Conservation (phyloP, 2,329 filamentous ascomycete genomes). For the Fonsecaea multimorphosa region DNA sequence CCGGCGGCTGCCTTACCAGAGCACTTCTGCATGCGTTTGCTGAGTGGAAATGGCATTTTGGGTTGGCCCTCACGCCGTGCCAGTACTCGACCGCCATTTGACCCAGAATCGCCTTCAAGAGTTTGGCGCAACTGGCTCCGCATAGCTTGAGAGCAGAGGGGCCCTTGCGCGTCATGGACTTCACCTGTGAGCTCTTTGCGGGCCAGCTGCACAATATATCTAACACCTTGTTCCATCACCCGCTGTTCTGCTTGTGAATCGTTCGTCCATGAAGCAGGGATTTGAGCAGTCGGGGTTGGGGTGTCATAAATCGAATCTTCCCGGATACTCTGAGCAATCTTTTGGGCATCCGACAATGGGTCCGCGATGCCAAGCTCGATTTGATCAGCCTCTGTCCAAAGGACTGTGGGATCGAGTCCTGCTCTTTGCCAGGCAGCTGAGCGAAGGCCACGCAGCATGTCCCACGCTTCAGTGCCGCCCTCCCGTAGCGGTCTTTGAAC, state of each 20-base stretch:
- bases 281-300: not conserved
- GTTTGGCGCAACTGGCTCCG: conserved; percentile 22
- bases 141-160: conserved; percentile 12
- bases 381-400: conserved; percentile 57
- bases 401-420: conserved; percentile 52
- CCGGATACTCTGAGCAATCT: conserved; percentile 37
- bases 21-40: conserved; percentile 23
- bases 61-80: conserved; percentile 25
- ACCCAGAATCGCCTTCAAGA: conserved; percentile 19
- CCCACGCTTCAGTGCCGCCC: conserved; percentile 57
- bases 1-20: conserved; percentile 10
- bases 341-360: conserved; percentile 36
- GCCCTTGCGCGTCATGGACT: conserved; percentile 9
- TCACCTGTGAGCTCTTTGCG: conserved; percentile 10
- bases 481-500: conserved; percentile 53
- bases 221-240: conserved; percentile 16
- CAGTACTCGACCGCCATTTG: conserved; percentile 16
- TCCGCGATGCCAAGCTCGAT: conserved; percentile 45
- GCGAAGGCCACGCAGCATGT: conserved; percentile 55
- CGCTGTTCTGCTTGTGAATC: not conserved
- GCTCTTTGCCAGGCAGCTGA: conserved; percentile 57
- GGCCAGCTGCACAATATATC: conserved; percentile 24
- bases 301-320: conserved; percentile 37
- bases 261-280: not conserved
- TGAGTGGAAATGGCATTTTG: conserved; percentile 35